Percentiles rank a stretch among this genome's conserved stretches.
These are phyloP conservation scores for Venturia aucupariae DNA, from an alignment of 2,329 filamentous ascomycete genomes.

Conservation along the genomic window DNA sequence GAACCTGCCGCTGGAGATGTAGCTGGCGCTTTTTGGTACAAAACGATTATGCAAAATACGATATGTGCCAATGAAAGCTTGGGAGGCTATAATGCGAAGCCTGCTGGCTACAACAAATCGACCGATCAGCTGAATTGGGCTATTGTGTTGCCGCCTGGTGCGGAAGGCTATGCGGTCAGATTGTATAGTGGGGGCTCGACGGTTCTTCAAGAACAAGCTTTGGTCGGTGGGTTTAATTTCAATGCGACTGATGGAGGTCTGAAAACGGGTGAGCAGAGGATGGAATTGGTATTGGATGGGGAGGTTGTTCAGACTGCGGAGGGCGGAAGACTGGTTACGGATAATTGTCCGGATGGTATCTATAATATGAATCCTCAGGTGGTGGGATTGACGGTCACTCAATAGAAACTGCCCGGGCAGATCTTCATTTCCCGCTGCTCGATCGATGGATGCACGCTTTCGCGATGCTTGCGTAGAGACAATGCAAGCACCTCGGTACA, in stretches of 20 bases:
- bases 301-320: not conserved
- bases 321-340: not conserved
- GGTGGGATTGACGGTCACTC: constrained; percentile 5
- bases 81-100: not conserved
- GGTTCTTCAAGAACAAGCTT: not conserved
- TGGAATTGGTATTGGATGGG: not conserved
- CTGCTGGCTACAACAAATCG: not conserved
- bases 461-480: too few species aligned
- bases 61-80: not conserved
- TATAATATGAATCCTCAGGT: constrained; percentile 16
- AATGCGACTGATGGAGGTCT: not conserved
- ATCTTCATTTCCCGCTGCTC: not conserved
- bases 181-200: not conserved
- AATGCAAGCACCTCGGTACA: too few species aligned
- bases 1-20: not conserved
- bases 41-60: not conserved
- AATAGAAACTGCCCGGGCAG: too few species aligned
- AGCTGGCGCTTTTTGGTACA: not conserved
- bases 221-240: not conserved
- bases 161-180: not conserved
- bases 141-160: not conserved
- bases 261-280: not conserved
- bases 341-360: constrained; percentile 11
- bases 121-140: not conserved
- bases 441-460: not conserved